These are phyloP conservation scores for Magnolia kwangsiensis DNA, from an alignment of 164 flowering plant species.

Conservation along the genomic window DNA sequence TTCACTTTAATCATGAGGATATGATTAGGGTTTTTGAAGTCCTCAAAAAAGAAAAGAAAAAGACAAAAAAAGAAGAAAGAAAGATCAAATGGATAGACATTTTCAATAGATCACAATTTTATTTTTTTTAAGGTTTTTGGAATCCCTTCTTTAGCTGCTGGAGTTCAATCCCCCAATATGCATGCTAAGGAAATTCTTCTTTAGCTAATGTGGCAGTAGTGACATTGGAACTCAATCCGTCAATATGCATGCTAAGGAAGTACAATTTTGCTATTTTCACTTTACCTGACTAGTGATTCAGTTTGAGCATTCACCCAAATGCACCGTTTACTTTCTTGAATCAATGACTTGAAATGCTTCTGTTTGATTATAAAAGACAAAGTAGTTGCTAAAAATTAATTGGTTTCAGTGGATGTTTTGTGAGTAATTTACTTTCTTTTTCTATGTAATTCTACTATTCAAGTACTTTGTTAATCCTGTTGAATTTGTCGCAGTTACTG, in stretches of 20 bases:
- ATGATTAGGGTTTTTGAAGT: no score
- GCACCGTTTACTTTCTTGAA: not conserved
- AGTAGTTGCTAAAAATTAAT: no score
- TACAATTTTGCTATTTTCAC: not conserved
- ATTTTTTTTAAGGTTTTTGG: no score
- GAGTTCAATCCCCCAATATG: not conserved
- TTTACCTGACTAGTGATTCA: not conserved
- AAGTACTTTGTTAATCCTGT: not conserved
- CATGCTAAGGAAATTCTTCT: not conserved
- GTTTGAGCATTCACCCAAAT: not conserved
- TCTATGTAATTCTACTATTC: not conserved
- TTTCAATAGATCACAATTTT: no score
- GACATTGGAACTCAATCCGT: not conserved
- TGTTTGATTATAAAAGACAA: not conserved
- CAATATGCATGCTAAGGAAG: not conserved
- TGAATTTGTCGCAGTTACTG: constrained; percentile 54
- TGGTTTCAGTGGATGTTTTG: not conserved
- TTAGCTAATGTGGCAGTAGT: not conserved
- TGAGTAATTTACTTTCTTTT: not conserved
- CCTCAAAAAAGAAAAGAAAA: no score
- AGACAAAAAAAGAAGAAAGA: no score
- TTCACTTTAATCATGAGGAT: no score
- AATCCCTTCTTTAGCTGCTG: not conserved
- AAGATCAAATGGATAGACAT: not conserved
- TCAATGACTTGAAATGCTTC: not conserved